A percentile compares a stretch with the other conserved stretches of the same genome.
Conservation (phyloP, 2,329 filamentous ascomycete species). For the Pyricularia grisea region DNA sequence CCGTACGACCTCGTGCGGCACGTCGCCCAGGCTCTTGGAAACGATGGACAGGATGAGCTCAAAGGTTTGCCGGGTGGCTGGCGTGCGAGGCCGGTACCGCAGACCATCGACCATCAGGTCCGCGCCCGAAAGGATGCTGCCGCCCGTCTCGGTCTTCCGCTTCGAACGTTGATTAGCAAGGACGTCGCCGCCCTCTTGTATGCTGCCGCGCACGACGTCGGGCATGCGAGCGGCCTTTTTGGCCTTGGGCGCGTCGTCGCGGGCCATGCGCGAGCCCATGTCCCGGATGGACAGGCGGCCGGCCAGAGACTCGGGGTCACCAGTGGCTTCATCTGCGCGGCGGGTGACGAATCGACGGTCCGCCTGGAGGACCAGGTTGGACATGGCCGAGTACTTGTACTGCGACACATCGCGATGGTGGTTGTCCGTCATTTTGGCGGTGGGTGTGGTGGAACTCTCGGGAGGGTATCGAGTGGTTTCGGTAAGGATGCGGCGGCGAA, state of each 20-base stretch:
- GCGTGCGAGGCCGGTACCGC: constrained; percentile 82
- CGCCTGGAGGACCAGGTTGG: constrained; percentile 99
- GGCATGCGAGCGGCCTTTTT: constrained; percentile 64
- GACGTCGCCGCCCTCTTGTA: constrained; percentile 76
- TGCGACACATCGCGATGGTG: constrained; percentile 78
- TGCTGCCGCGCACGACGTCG: constrained; percentile 63
- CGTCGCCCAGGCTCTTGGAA: constrained; percentile 80
- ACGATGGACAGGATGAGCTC: constrained; percentile 90
- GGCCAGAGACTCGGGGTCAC: constrained; percentile 93
- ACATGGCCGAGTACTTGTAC: constrained; percentile 99
- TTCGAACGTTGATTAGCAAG: constrained; percentile 62
- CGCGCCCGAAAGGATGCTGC: constrained; percentile 72
- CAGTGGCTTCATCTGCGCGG: constrained; percentile 88
- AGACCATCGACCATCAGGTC: constrained; percentile 87
- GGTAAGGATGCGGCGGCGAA: constrained; percentile 1
- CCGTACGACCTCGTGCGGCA: constrained; percentile 80
- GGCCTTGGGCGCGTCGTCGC: constrained; percentile 65
- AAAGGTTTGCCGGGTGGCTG: constrained; percentile 85
- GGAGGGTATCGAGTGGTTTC: not conserved
- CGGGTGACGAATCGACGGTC: constrained; percentile 92
- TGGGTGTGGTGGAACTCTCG: constrained; percentile 6
- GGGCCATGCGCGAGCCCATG: constrained; percentile 80
- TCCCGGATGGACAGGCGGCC: constrained; percentile 88
- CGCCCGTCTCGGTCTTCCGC: constrained; percentile 65
- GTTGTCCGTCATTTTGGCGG: constrained; percentile 55